Conservation (phyloP, 345 rosid genomes). For the Bretschneidera sinensis region DNA sequence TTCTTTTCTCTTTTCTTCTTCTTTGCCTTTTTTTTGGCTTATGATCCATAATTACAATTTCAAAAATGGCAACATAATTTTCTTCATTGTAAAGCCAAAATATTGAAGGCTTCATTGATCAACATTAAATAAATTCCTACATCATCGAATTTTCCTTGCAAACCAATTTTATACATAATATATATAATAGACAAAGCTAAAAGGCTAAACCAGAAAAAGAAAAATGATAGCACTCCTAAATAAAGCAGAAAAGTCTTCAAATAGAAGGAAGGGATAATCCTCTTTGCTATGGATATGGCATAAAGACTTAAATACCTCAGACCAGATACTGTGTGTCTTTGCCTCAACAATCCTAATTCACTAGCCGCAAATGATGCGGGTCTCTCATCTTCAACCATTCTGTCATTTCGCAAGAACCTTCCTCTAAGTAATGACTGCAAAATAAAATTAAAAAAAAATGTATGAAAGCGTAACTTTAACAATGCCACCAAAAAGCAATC, state of each 20-base stretch:
- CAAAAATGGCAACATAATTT: too few relatives aligned
- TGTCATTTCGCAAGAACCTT: conserved; percentile 83
- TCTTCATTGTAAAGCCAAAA: too few relatives aligned
- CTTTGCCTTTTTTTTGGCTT: too few relatives aligned
- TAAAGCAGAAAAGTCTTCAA: not conserved
- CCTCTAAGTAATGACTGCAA: conserved; percentile 87
- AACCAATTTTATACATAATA: too few relatives aligned
- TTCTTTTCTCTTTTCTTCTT: too few relatives aligned
- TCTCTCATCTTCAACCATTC: conserved; percentile 45
- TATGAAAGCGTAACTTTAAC: not conserved
- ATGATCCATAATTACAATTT: too few relatives aligned
- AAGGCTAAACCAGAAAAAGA: not conserved
- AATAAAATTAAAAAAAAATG: conserved; percentile 2
- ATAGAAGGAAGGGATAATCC: not conserved
- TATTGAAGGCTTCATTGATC: too few relatives aligned
- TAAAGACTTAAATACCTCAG: conserved; percentile 50
- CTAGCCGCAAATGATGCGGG: conserved; percentile 62
- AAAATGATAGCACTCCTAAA: not conserved
- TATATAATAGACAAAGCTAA: too few relatives aligned
- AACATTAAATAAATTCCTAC: too few relatives aligned
- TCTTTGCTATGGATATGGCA: conserved; percentile 3
- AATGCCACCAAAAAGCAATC: not conserved
- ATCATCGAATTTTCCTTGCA: too few relatives aligned
- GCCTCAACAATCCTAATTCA: conserved; percentile 87
- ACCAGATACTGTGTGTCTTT: conserved; percentile 86